Evolutionary conservation across 768 basidiomycete genomes (phyloP).

Genomic region (Pisolithus albus): DNA sequence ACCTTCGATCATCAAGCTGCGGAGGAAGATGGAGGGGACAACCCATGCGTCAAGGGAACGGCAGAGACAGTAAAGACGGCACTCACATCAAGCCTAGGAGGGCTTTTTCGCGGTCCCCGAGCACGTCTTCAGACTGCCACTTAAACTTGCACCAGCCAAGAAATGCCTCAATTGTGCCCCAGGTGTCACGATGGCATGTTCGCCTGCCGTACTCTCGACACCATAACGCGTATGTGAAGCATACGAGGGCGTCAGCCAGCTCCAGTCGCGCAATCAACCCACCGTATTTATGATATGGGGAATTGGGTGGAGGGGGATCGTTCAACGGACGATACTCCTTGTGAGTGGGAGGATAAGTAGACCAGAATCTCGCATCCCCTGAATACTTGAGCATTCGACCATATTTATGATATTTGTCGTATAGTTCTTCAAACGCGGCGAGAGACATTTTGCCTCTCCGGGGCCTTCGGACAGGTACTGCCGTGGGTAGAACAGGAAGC

Average conservation of each 20-base stretch:
- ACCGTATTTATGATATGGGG: conserved; percentile 69
- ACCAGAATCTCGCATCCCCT: conserved; percentile 72
- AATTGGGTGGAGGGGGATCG: conserved; percentile 57
- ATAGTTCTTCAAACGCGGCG: conserved; percentile 50
- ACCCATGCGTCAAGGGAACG: conserved; percentile 20
- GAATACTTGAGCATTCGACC: conserved; percentile 80
- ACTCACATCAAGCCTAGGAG: conserved; percentile 79
- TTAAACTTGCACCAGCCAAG: conserved; percentile 68
- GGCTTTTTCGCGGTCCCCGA: conserved; percentile 46
- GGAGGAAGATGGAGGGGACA: conserved; percentile 8
- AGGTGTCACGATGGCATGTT: conserved; percentile 52
- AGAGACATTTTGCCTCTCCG: conserved; percentile 48
- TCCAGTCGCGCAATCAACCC: conserved; percentile 73
- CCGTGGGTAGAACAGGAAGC: conserved; percentile 27
- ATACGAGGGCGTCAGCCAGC: conserved; percentile 73
- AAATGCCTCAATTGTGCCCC: conserved; percentile 64
- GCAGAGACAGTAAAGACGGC: conserved; percentile 7
- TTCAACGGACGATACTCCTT: conserved; percentile 57
- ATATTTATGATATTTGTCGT: conserved; percentile 61
- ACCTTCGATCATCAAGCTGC: conserved; percentile 73
- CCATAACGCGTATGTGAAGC: conserved; percentile 83
- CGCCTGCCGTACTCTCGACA: conserved; percentile 57
- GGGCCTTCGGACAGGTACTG: conserved; percentile 59
- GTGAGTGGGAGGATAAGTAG: conserved; percentile 58
- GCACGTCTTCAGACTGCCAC: conserved; percentile 43